Evolutionary conservation across 768 basidiomycete species (phyloP).

Genomic region (Chlorophyllum brunneum): DNA sequence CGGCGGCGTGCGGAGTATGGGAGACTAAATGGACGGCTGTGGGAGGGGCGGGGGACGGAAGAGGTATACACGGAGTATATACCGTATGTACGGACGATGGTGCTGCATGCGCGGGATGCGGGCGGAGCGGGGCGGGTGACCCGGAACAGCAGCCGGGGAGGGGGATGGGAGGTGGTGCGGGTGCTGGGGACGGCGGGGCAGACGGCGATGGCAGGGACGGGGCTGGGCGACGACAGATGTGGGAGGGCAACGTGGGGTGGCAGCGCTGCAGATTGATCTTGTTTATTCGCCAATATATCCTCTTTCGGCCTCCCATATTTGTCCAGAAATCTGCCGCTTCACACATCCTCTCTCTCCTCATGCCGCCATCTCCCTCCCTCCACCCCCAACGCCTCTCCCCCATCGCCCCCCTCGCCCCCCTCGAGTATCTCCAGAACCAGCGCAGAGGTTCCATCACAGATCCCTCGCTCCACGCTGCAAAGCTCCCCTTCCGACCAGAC

Average conservation of each 20-base stretch:
- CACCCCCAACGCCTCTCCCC: conserved; percentile 38
- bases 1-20: conserved; percentile 43
- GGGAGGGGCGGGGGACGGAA: neutral
- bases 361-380: no score
- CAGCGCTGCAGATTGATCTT: conserved; percentile 22
- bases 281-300: conserved; percentile 23
- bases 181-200: conserved; percentile 33
- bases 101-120: conserved; percentile 36
- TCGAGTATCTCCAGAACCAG: conserved; percentile 77
- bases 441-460: conserved; percentile 83
- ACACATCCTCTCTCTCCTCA: conserved; percentile 1
- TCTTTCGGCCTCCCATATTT: conserved; percentile 12
- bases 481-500: conserved; percentile 13
- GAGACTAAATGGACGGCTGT: conserved; percentile 30
- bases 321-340: conserved; percentile 4
- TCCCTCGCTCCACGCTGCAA: conserved; percentile 72
- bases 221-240: conserved; percentile 17
- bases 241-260: conserved; percentile 24
- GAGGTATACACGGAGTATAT: conserved; percentile 61
- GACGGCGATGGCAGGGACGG: conserved; percentile 13
- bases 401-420: conserved; percentile 63
- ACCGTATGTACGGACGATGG: conserved; percentile 67
- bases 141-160: conserved; percentile 48
- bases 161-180: conserved; percentile 32
- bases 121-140: conserved; percentile 31